These are phyloP conservation scores for Hemileccinum hortonii DNA, from an alignment of 1,284 basidiomycete genomes.

Conservation along the genomic window DNA sequence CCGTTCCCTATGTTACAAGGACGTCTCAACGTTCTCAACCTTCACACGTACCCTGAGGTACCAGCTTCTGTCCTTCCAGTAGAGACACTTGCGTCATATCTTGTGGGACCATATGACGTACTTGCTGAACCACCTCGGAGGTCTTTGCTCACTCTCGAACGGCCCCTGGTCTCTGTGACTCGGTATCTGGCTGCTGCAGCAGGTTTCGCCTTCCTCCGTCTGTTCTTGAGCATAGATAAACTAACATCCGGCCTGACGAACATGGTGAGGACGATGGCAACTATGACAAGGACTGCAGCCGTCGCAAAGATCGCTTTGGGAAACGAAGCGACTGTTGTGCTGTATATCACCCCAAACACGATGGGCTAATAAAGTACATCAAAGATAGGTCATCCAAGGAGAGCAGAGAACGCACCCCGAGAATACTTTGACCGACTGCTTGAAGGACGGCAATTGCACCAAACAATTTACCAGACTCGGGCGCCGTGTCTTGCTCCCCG, in stretches of 20 bases:
- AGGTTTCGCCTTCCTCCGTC: constrained; percentile 8
- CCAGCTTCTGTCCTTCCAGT: constrained; percentile 7
- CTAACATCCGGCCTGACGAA: constrained; percentile 48
- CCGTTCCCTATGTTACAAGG: neutral
- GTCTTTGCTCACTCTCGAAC: constrained; percentile 60
- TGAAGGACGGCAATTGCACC: constrained; percentile 68
- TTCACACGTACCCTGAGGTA: constrained; percentile 8
- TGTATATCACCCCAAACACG: constrained; percentile 68
- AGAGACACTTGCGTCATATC: constrained; percentile 9
- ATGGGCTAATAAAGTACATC: constrained; percentile 50
- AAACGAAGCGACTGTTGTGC: constrained; percentile 59
- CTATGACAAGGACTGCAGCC: constrained; percentile 50
- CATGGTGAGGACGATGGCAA: constrained; percentile 47
- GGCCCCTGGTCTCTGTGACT: constrained; percentile 43
- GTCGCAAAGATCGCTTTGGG: constrained; percentile 67
- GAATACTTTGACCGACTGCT: constrained; percentile 62
- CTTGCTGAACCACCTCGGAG: constrained; percentile 34
- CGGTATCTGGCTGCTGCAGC: constrained; percentile 9
- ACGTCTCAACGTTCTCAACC: neutral
- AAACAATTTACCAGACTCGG: constrained; percentile 56
- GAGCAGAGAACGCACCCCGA: constrained; percentile 51
- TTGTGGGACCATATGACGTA: constrained; percentile 14
- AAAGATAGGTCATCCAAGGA: neutral
- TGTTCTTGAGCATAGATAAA: constrained; percentile 16
- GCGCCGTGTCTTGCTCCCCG: constrained; percentile 24